Evolutionary conservation across 768 basidiomycete genomes (phyloP).

Genomic region (Gymnopilus dilepis): DNA sequence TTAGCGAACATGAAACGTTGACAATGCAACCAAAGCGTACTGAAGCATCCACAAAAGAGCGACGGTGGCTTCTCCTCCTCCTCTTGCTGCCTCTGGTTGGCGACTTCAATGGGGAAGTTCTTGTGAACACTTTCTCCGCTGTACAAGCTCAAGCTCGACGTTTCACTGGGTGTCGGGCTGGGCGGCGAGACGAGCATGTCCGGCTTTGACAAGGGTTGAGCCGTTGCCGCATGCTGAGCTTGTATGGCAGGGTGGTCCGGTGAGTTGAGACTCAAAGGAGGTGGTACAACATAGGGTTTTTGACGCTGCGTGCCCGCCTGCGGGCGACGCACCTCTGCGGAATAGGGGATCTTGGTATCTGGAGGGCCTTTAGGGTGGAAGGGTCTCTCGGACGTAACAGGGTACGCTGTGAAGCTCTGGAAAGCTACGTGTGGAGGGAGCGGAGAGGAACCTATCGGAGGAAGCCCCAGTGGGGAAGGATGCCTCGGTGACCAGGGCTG

Average conservation of each 20-base stretch:
- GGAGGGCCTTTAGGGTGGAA: slow-evolving; percentile 20
- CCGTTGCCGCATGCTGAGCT: slow-evolving; percentile 7
- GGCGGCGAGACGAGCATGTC: slow-evolving; percentile 19
- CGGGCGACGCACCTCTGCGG: slow-evolving; percentile 29
- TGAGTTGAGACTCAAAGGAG: slow-evolving; percentile 21
- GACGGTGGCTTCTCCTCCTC: slow-evolving; percentile 21
- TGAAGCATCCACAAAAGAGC: slow-evolving; percentile 26
- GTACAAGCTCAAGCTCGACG: slow-evolving; percentile 27
- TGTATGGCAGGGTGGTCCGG: slow-evolving; percentile 21
- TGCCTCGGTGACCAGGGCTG: slow-evolving; percentile 28
- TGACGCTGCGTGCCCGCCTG: slow-evolving; percentile 25
- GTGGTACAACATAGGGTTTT: slow-evolving; percentile 19
- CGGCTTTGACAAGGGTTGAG: slow-evolving; percentile 18
- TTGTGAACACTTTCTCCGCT: slow-evolving; percentile 26
- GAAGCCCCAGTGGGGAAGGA: slow-evolving; percentile 27
- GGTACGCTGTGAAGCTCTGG: slow-evolving; percentile 14
- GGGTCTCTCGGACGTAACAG: slow-evolving; percentile 18
- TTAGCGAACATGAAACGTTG: neutral
- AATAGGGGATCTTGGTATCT: slow-evolving; percentile 21
- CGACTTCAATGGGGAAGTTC: slow-evolving; percentile 24
- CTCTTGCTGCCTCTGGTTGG: slow-evolving; percentile 7
- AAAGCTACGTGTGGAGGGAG: slow-evolving; percentile 28
- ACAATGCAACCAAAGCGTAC: slow-evolving; percentile 15
- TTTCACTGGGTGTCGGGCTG: slow-evolving; percentile 27
- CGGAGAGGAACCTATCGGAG: slow-evolving; percentile 23